Evolutionary conservation across 805 yeast species (phyloP), one percentile per base, ranked within the genome.

Genomic region (Kodamaea fukazawae): DNA sequence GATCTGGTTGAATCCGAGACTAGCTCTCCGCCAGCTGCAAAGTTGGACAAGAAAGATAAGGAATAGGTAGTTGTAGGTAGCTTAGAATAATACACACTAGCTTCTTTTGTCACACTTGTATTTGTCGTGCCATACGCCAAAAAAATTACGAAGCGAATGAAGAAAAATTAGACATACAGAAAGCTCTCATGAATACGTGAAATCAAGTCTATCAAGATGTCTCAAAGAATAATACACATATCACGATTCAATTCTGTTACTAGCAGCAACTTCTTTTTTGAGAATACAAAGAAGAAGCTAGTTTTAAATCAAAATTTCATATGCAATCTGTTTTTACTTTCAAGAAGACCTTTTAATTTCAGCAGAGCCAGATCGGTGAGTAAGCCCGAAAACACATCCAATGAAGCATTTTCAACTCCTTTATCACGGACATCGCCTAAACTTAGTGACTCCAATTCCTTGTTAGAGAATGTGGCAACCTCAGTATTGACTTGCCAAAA

Each of bases 401-500:
- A 8, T 8, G 23, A 20, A 20, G 23, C 8, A 20, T 20, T 20
- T 20, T 5, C 7, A 20, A 8, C 5, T 5, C 23, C 5, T 5
- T 20, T 20, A 8, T 20, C 23, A 8, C 23, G 8, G 8, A 20
- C 7, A 20, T 20, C 5, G 5, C 8, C 23, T 8, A 20, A 20
- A 8, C 23, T 6, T 6, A 29, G 27, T 8, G 34, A 38, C 2
- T 40, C 41, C 4, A 36, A 43, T 27, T 45, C 53, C 26, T 40
- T 59, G 7, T 44, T 71, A 20, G 63, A 58, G 35, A 56, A 63
- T 40, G 74, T 71, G n/a, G 75, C 77, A 4, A 55, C 68, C 22
- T 65, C 61, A 36, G 67, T 74, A 2, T 53, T 73, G 22, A 65
- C 63, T 15, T 76, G 81, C 45, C 80, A 63, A 41, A 71, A 66